A percentile compares a stretch with the other conserved stretches of the same genome.
Conservation (phyloP, 805 yeast genomes). For the Lachancea sp. region DNA sequence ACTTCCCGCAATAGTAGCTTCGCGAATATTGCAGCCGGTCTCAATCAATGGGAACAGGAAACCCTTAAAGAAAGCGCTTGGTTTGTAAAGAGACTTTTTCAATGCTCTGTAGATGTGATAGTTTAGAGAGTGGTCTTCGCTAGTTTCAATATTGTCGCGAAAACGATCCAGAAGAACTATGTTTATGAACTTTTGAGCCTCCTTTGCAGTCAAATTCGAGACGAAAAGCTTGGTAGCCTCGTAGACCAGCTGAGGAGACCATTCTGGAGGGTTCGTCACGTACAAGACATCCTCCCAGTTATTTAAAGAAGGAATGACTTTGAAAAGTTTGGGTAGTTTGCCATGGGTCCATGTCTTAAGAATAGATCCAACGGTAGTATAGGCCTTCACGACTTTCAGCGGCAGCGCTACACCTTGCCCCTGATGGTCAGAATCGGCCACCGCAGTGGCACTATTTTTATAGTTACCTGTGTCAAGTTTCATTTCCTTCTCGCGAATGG, state of each 20-base stretch:
- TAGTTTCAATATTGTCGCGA: constrained; percentile 62
- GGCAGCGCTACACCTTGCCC: constrained; percentile 80
- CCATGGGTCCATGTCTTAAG: constrained; percentile 90
- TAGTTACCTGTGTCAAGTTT: constrained; percentile 15
- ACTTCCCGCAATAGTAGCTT: constrained; percentile 92
- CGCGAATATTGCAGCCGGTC: constrained; percentile 82
- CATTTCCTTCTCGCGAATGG: constrained; percentile 67
- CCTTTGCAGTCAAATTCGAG: constrained; percentile 78
- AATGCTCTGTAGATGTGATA: constrained; percentile 89
- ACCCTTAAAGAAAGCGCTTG: constrained; percentile 96
- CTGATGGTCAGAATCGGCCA: constrained; percentile 22
- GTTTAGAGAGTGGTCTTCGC: constrained; percentile 72
- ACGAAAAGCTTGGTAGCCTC: constrained; percentile 95
- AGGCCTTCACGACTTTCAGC: constrained; percentile 93
- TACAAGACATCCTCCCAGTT: constrained; percentile 95
- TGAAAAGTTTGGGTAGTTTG: constrained; percentile 91
- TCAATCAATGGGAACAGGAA: constrained; percentile 87
- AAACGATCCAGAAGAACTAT: constrained; percentile 64
- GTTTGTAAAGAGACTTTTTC: constrained; percentile 90
- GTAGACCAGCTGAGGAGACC: constrained; percentile 94
- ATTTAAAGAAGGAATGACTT: constrained; percentile 83
- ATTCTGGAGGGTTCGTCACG: constrained; percentile 84
- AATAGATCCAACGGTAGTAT: constrained; percentile 83
- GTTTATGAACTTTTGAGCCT: constrained; percentile 79
- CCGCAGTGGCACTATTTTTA: constrained; percentile 13